Percentiles rank a stretch among this genome's conserved stretches.
Conservation (phyloP, 257 asterid species). For the Solanum neorickii region DNA sequence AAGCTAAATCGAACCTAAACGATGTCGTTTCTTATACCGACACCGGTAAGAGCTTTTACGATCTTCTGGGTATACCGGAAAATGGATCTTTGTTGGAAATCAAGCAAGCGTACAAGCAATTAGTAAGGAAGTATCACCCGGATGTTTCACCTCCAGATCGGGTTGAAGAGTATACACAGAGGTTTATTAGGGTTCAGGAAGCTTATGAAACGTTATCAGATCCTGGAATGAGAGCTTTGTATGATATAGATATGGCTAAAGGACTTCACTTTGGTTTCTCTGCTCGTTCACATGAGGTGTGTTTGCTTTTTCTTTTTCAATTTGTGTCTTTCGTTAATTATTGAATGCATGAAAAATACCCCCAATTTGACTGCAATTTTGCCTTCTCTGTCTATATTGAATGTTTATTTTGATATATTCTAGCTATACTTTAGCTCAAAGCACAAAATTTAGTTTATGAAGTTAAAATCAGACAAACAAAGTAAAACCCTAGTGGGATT, state of each 20-base stretch:
- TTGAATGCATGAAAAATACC: neutral
- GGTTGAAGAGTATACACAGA: conserved; percentile 54
- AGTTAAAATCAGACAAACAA: too few species aligned
- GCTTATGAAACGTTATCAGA: conserved; percentile 89
- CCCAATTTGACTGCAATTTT: neutral
- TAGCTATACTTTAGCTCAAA: neutral
- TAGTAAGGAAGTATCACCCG: conserved; percentile 87
- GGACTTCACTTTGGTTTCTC: conserved; percentile 50
- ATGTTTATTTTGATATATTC: neutral
- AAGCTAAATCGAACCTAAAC: neutral
- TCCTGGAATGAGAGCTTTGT: conserved; percentile 51
- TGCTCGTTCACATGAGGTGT: conserved; percentile 41
- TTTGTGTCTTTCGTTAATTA: neutral
- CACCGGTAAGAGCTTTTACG: conserved; percentile 28
- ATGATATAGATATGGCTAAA: conserved; percentile 43
- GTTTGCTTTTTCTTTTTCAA: neutral
- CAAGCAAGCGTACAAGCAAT: conserved; percentile 79
- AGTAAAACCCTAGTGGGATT: neutral
- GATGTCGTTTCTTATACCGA: neutral
- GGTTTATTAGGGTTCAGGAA: conserved; percentile 67
- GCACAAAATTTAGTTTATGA: neutral
- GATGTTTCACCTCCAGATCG: conserved; percentile 89
- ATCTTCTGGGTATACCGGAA: conserved; percentile 59
- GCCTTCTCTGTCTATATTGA: neutral
- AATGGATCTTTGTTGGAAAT: conserved; percentile 54